phyloP scores from a whole-genome alignment of 1,284 basidiomycete genomes.

The Xanthoconium separans region DNA sequence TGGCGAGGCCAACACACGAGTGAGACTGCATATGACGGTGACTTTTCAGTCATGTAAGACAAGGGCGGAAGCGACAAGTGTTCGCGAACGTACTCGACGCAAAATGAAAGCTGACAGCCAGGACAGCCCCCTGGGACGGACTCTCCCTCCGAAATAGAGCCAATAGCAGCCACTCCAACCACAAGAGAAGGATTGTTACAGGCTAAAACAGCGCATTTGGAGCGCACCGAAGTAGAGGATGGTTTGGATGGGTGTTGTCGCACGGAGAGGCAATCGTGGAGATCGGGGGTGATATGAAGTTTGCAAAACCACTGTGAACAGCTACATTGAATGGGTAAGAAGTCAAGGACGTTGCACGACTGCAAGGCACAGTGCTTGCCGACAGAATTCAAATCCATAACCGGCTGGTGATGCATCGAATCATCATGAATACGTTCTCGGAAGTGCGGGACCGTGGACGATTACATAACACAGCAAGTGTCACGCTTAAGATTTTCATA shows the following conservation, averaged over 20 bases:
- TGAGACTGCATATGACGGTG: slow-evolving; percentile 63
- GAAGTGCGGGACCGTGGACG: background rate
- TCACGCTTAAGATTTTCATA: background rate
- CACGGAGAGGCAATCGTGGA: slow-evolving; percentile 50
- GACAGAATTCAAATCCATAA: slow-evolving; percentile 39
- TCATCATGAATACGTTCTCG: background rate
- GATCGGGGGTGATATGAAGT: slow-evolving; percentile 52
- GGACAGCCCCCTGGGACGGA: slow-evolving; percentile 40
- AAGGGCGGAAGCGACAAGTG: background rate
- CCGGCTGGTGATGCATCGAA: background rate
- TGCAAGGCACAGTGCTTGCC: slow-evolving; percentile 47
- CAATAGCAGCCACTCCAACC: slow-evolving; percentile 32
- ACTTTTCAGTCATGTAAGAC: slow-evolving; percentile 35
- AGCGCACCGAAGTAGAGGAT: slow-evolving; percentile 30
- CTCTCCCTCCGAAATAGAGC: slow-evolving; percentile 24
- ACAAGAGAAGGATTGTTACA: slow-evolving; percentile 60
- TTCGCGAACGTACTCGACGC: slow-evolving; percentile 49
- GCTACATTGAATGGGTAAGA: slow-evolving; percentile 49
- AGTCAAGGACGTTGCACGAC: slow-evolving; percentile 49
- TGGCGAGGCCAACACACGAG: slow-evolving; percentile 38
- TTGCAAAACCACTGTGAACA: slow-evolving; percentile 49
- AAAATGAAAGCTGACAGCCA: slow-evolving; percentile 59
- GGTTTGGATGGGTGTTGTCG: slow-evolving; percentile 5
- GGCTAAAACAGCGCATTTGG: slow-evolving; percentile 47
- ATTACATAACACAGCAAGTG: background rate